Evolutionary conservation across 1,139 yeast species (phyloP).

Genomic region (Pichia kudriavzevii): DNA sequence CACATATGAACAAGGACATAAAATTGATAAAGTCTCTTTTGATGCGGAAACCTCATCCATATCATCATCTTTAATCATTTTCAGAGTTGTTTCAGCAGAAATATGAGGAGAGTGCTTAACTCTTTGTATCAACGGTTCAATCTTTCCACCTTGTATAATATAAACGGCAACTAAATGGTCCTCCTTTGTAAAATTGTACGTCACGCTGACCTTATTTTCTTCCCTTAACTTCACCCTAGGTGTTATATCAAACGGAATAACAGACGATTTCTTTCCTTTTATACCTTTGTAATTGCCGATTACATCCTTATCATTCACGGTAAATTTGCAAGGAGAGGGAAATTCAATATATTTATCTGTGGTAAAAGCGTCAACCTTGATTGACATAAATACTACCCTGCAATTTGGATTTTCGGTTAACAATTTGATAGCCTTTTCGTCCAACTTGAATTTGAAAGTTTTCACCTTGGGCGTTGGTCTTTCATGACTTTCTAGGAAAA

Average conservation of each 20-base stretch:
- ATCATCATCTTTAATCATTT: slow-evolving; percentile 31
- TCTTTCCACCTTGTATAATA: slow-evolving; percentile 42
- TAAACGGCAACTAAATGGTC: slow-evolving; percentile 41
- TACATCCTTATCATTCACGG: slow-evolving; percentile 39
- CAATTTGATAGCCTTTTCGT: no score
- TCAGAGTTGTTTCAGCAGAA: slow-evolving; percentile 38
- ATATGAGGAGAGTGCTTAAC: slow-evolving; percentile 39
- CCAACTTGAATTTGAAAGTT: slow-evolving; percentile 10
- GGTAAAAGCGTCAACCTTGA: slow-evolving; percentile 29
- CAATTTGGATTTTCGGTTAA: slow-evolving; percentile 26
- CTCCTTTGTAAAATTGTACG: slow-evolving; percentile 45
- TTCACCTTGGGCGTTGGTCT: neutral
- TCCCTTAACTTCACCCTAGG: slow-evolving; percentile 28
- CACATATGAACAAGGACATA: slow-evolving; percentile 60
- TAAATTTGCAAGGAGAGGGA: slow-evolving; percentile 53
- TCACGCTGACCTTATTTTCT: slow-evolving; percentile 38
- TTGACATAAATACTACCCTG: slow-evolving; percentile 42
- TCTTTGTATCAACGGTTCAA: slow-evolving; percentile 31
- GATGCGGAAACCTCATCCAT: slow-evolving; percentile 51
- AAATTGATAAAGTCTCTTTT: slow-evolving; percentile 44
- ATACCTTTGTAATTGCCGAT: slow-evolving; percentile 51
- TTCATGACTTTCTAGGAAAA: slow-evolving; percentile 1
- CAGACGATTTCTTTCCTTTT: slow-evolving; percentile 55
- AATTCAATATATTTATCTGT: slow-evolving; percentile 42
- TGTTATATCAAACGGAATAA: slow-evolving; percentile 61